Base-by-base conservation (phyloP, 2,329 filamentous ascomycete species). In the Paraphaeosphaeria minitans region DNA sequence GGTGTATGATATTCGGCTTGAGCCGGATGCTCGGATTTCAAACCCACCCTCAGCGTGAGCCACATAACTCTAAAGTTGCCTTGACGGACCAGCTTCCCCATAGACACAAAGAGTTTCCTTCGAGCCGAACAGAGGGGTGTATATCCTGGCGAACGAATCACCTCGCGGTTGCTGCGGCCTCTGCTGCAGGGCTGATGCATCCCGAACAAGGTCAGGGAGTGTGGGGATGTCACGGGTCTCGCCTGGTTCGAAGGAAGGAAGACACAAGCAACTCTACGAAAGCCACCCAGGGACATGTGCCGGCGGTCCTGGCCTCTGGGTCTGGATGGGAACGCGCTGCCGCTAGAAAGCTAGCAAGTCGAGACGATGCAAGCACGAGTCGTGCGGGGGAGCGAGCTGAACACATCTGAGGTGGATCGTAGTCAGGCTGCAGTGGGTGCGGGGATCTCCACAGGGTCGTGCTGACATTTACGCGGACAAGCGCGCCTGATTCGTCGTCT, bases 401-500 rank as follows among this genome's bases (percentile, higher is more conserved):
- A 39, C 22, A 12, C 21, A 52, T 55, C 56, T 41, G 49, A 50
- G 50, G 55, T 39, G 9, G 16, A 21, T 22, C 43, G 53, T 52
- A 66, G 56, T 64, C 55, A 55, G 47, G 49, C 22, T 27, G 35
- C 35, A 14, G 14, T 16, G 13, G 24, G 2, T 16, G 48, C 22
- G 57, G 57, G 50, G 29, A 45, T 50, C 22, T 55, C 39, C 45
- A 53, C 22, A 10, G 16, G 10, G 41, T 31, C 37, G 53, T 33
- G 22, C 41, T 43, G n/a, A 47, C 19, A 27, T 31, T 22, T 45
- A 47, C 27, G 49, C 47, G 4, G 19, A 16, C n/a, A 6, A 2
- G 31, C 19, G 37, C 29, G 16, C 53, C 21, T 57, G 54, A 60
- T 60, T 77, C 74, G 55, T 64, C 65, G 37, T 66, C 55, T 49